Evolutionary conservation across 192 early-diverging fungal genomes (phyloP), one percentile per base, ranked within the genome.

Genomic region (Geosiphon pyriformis): DNA sequence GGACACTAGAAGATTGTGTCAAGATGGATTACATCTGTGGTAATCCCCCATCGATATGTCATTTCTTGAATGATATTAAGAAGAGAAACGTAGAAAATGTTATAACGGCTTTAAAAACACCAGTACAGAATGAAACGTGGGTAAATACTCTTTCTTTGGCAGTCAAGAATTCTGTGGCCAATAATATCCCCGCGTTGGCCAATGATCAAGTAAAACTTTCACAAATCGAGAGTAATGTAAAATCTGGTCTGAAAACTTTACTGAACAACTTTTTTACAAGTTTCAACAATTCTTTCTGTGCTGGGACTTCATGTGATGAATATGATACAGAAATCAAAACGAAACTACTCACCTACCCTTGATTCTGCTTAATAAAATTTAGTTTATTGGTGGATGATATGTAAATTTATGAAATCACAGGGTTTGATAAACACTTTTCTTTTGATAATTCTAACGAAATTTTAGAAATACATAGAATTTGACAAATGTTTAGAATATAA

Each of bases 1-100:
- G 82, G 82, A 78, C 74, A 25, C 64, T 78, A 62, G 72, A 72
- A 4, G 80, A 84, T 54, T 84, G 82, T 47, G 62, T 72, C 27
- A 75, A 78, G 26, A 80, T 80, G 78, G 80, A 81, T 42, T 84
- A 81, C 56, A 76, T 81, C 52, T 84, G 82, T 59, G 82, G 82
- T 20, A 84, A 84, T 67, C 82, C 82, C 22, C 82, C 82, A 23
- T 80, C 80, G 22, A 78, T 84, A 61, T 84, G 82, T 61, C 75
- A 84, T 65, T 53, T 53, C 27, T 18, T 53, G n/a, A 2, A 53
- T 8, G 22, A 53, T 47, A 47, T 17, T 1, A 11, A n/a, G n/a
- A 47, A n/a, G 11, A 47, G 46, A 53, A 3, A 22, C 6, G 22
- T 53, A 26, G 27, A 53, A 53, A 10, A 20, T 11, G 27, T 47